Evolutionary conservation across 306 rosid genomes (phyloP).

Genomic region (Boehmeria nivea): DNA sequence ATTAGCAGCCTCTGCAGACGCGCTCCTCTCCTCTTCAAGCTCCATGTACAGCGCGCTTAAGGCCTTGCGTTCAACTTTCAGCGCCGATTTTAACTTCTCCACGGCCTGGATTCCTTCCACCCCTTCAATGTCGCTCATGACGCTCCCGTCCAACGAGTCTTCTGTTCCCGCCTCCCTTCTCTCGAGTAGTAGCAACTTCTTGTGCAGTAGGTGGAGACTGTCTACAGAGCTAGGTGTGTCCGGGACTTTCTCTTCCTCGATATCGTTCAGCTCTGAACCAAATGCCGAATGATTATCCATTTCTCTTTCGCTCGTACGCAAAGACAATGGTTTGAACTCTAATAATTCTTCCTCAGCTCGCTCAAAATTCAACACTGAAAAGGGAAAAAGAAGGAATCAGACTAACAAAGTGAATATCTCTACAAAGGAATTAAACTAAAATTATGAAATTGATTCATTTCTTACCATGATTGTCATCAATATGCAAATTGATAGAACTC

Average conservation of each 20-base stretch:
- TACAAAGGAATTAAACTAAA: background rate
- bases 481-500: slow-evolving; percentile 31
- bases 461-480: slow-evolving; percentile 41
- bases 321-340: slow-evolving; percentile 46
- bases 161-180: slow-evolving; percentile 71
- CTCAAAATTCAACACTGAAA: slow-evolving; percentile 25
- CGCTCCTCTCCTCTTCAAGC: slow-evolving; percentile 96
- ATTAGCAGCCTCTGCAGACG: slow-evolving; percentile 86
- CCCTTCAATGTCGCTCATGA: slow-evolving; percentile 53
- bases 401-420: background rate
- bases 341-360: slow-evolving; percentile 37
- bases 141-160: slow-evolving; percentile 82
- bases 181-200: slow-evolving; percentile 57
- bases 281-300: slow-evolving; percentile 25
- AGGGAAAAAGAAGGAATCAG: background rate
- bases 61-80: slow-evolving; percentile 68
- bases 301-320: slow-evolving; percentile 37
- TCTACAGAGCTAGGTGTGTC: slow-evolving; percentile 77
- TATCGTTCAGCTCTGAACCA: slow-evolving; percentile 41
- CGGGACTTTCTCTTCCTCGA: slow-evolving; percentile 67
- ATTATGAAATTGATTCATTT: slow-evolving; percentile 11
- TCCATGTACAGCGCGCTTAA: slow-evolving; percentile 66
- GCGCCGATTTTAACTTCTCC: slow-evolving; percentile 59
- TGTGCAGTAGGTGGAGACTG: slow-evolving; percentile 53
- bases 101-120: slow-evolving; percentile 43